Base-by-base conservation (phyloP, 805 yeast species). In the Starmerella geochares region DNA sequence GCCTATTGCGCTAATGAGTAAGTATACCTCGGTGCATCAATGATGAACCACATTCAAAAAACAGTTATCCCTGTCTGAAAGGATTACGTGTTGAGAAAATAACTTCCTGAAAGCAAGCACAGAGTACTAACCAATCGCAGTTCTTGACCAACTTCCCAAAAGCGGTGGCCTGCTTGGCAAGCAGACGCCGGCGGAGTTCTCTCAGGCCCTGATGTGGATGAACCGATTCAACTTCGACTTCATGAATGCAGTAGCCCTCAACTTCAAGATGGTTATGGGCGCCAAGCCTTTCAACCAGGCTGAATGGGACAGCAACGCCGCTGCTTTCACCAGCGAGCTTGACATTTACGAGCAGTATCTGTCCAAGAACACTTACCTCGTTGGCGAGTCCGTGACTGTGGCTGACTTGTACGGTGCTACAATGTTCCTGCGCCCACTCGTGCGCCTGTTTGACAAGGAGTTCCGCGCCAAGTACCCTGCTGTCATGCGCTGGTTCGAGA, bases 241-340 rank as follows among this genome's bases (percentile, higher is more conserved):
- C 51, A 64, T 81, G 57, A 61, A 70, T 42, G 60, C 67, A 51
- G 59, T 73, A 47, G 75, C 75, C 51, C 60, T 56, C 33, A 76
- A 77, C 57, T 77, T 85, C 68, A 64, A 65, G 52, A 83, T 86
- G 59, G 63, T 83, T 49, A 62, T 67, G 43, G 95, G 95, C 61
- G 67, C 63, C 47, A 65, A 56, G 48, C 88, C 94, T 57, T 86
- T 78, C 81, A 81, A 83, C 82, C 83, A 83, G 78, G 81, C 80
- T 70, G 52, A 21, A 50, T 76, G 75, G 53, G 83, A 81, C 51
- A 72, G 69, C 33, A 70, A 70, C 40, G 74, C 71, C 39, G 61
- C 60, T 43, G 64, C 71, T 49, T 65, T 71, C 54, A 60, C 64
- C 28, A 35, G 41, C 13, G 21, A 23, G 21, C 27, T 53, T 10